Evolutionary conservation across 1,284 basidiomycete species (phyloP).

Genomic region (Ganoderma leucocontextum): DNA sequence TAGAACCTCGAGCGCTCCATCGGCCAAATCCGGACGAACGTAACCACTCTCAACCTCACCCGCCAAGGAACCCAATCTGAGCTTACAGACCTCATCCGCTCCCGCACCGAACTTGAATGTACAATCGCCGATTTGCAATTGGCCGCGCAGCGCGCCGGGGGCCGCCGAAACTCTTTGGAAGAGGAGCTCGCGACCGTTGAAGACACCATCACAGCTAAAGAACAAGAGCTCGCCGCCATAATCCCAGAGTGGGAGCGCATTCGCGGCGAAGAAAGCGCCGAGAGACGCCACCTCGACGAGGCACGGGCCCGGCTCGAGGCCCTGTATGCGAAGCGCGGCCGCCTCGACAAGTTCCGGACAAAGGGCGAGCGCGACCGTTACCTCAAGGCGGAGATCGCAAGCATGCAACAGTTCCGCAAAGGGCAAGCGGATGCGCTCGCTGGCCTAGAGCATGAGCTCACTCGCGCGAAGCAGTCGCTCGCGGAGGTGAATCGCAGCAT

Average conservation of each 20-base stretch:
- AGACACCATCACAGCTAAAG: slow-evolving; percentile 67
- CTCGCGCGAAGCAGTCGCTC: slow-evolving; percentile 55
- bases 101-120: slow-evolving; percentile 85
- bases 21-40: slow-evolving; percentile 71
- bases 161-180: slow-evolving; percentile 70
- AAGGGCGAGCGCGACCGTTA: slow-evolving; percentile 85
- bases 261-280: slow-evolving; percentile 64
- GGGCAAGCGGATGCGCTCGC: slow-evolving; percentile 61
- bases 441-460: slow-evolving; percentile 55
- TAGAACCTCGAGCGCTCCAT: slow-evolving; percentile 82
- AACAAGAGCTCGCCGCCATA: slow-evolving; percentile 67
- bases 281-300: slow-evolving; percentile 78
- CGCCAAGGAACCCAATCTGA: slow-evolving; percentile 81
- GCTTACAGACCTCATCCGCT: slow-evolving; percentile 80
- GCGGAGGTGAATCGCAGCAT: slow-evolving; percentile 68
- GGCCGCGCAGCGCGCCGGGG: slow-evolving; percentile 66
- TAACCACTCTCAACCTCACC: slow-evolving; percentile 74
- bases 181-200: slow-evolving; percentile 72
- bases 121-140: slow-evolving; percentile 83
- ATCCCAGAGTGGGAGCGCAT: slow-evolving; percentile 73
- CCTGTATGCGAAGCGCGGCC: slow-evolving; percentile 89
- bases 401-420: slow-evolving; percentile 65
- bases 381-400: slow-evolving; percentile 76
- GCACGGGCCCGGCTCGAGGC: slow-evolving; percentile 74
- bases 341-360: slow-evolving; percentile 85